Evolutionary conservation across 2,329 filamentous ascomycete species (phyloP), one percentile per base, ranked within the genome.

Genomic region (Trichoderma pleuroti): DNA sequence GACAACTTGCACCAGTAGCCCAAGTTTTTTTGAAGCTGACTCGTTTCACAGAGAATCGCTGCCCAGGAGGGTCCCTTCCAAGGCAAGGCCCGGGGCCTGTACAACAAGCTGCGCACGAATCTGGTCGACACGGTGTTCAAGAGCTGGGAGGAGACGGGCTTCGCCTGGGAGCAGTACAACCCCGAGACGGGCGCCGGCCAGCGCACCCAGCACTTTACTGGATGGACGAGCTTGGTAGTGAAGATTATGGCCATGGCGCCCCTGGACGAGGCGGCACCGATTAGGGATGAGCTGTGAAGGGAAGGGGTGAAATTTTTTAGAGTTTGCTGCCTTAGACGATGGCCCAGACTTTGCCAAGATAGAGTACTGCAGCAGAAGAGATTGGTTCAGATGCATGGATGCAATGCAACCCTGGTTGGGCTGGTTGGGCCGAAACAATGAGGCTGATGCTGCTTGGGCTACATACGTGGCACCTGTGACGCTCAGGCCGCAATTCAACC

Each of bases 141-240:
- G 71, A 91, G 90, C 79, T 99, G 95, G 95, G 85, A 91, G 78
- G 89, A 93, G 78, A 98, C 96, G 0, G 95, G 95, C 21, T 98
- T 98, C 79, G 96, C 95, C 0, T 99, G 95, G 95, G 96, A 99
- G 82, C 96, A 99, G 83, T 99, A 98, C 81, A 93, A 97, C 79
- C 93, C 94, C 0, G 93, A 97, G 76, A 97, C 93, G 4, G 96
- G 96, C 59, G 88, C 88, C 67, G 96, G 96, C n/a, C 95, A 98
- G 84, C 87, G 96, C 54, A 98, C 94, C 6, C 94, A 98, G 85
- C 95, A 98, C 81, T 99, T 99, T 80, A 98, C 96, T 0, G 96
- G 96, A 64, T 99, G 96, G 96, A 99, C 96, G n/a, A 97, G 93
- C 80, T 84, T 98, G 81, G 93, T 98, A 61, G 94, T 98, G 59